These are phyloP conservation scores for Inonotus hispidus DNA, from an alignment of 1,284 basidiomycete species.

Conservation along the genomic window DNA sequence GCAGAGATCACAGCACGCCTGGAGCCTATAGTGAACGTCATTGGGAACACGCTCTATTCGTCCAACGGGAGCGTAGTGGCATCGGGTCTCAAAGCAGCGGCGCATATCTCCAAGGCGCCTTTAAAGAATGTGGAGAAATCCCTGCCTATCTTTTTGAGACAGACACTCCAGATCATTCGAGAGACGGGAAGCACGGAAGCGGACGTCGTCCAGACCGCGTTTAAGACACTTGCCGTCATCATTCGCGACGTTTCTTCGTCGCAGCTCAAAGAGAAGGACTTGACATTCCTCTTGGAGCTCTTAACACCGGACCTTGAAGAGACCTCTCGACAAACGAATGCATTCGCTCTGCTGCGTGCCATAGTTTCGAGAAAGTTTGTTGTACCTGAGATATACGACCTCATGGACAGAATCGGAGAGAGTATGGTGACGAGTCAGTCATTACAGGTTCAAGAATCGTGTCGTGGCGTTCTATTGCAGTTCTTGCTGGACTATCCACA, in stretches of 20 bases:
- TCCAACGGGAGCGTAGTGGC: slow-evolving; percentile 75
- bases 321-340: slow-evolving; percentile 77
- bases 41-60: slow-evolving; percentile 93
- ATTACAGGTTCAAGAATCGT: slow-evolving; percentile 85
- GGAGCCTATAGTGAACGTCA: slow-evolving; percentile 80
- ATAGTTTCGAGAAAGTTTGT: slow-evolving; percentile 90
- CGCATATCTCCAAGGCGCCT: slow-evolving; percentile 82
- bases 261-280: slow-evolving; percentile 84
- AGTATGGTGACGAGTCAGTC: slow-evolving; percentile 95
- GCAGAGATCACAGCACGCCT: slow-evolving; percentile 68
- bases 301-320: slow-evolving; percentile 94
- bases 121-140: slow-evolving; percentile 74
- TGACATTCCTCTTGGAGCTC: slow-evolving; percentile 83
- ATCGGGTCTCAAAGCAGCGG: slow-evolving; percentile 76
- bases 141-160: slow-evolving; percentile 80
- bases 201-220: slow-evolving; percentile 83
- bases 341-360: slow-evolving; percentile 89
- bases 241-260: slow-evolving; percentile 81
- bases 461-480: slow-evolving; percentile 84
- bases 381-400: slow-evolving; percentile 94
- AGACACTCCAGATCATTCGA: slow-evolving; percentile 83
- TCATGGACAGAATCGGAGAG: slow-evolving; percentile 94
- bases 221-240: slow-evolving; percentile 83
- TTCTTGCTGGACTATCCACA: slow-evolving; percentile 99
- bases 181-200: slow-evolving; percentile 86